Evolutionary conservation across 176 grass and related monocot genomes (phyloP).

Genomic region (Urochloa ruziziensis): DNA sequence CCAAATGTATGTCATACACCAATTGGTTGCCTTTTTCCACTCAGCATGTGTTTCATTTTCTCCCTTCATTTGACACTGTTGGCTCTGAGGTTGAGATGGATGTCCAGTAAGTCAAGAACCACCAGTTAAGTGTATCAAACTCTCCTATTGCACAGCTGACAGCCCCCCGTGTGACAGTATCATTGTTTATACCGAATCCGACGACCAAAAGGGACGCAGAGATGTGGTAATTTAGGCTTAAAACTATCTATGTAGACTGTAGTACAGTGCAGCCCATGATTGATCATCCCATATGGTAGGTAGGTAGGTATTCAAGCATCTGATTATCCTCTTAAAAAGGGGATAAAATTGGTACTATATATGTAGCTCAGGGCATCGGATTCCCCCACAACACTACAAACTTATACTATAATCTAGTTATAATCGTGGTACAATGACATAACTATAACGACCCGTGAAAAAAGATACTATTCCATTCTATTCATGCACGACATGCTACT

Average conservation of each 20-base stretch:
- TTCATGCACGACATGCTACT: too few relatives aligned
- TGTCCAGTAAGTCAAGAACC: background rate
- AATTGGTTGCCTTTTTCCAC: background rate
- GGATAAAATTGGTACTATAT: background rate
- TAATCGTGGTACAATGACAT: background rate
- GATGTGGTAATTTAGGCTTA: background rate
- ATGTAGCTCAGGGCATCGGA: background rate
- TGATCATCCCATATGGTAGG: constrained; percentile 27
- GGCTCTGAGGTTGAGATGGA: background rate
- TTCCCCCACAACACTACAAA: background rate
- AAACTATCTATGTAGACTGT: background rate
- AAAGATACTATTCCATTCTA: too few relatives aligned
- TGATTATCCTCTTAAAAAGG: background rate
- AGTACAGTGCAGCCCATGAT: constrained; percentile 25
- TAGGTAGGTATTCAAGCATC: constrained; percentile 15
- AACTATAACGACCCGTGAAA: background rate
- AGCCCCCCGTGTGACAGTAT: background rate
- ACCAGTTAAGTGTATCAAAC: background rate
- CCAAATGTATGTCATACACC: too few relatives aligned
- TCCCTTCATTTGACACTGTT: background rate
- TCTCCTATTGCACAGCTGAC: background rate
- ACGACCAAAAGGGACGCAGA: background rate
- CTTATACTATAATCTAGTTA: background rate
- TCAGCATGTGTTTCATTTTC: background rate
- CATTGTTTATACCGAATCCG: background rate